Conservation (phyloP, 805 yeast species). For the Metschnikowia dekortorum region DNA sequence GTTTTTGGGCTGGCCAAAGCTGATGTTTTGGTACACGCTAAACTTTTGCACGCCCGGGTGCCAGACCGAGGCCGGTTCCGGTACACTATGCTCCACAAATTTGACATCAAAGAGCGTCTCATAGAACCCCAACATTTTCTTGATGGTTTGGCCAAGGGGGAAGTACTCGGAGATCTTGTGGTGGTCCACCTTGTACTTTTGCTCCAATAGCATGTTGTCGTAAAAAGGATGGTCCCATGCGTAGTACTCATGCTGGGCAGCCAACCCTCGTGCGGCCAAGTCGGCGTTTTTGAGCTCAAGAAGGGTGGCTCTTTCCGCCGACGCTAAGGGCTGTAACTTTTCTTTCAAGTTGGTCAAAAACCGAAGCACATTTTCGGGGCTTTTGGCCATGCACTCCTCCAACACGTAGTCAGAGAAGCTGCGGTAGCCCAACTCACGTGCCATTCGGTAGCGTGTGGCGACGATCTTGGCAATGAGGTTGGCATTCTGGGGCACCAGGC, state of each 20-base stretch:
- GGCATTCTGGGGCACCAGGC: slow-evolving; percentile 59
- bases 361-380: slow-evolving; percentile 50
- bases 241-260: slow-evolving; percentile 38
- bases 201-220: slow-evolving; percentile 60
- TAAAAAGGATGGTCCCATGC: slow-evolving; percentile 75
- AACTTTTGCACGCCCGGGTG: slow-evolving; percentile 73
- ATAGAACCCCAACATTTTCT: slow-evolving; percentile 66
- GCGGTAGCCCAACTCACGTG: slow-evolving; percentile 60
- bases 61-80: slow-evolving; percentile 52
- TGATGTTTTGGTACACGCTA: slow-evolving; percentile 63
- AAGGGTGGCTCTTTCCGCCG: slow-evolving; percentile 47
- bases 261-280: slow-evolving; percentile 40
- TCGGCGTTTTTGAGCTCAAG: slow-evolving; percentile 52
- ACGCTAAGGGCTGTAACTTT: slow-evolving; percentile 58
- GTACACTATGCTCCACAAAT: slow-evolving; percentile 49
- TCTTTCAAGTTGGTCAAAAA: slow-evolving; percentile 60
- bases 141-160: slow-evolving; percentile 65
- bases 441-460: slow-evolving; percentile 55
- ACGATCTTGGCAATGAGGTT: slow-evolving; percentile 57
- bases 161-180: slow-evolving; percentile 71
- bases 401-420: slow-evolving; percentile 67
- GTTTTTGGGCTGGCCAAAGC: slow-evolving; percentile 31
- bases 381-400: slow-evolving; percentile 80
- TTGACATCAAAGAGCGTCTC: slow-evolving; percentile 66
- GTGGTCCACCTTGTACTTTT: slow-evolving; percentile 67